Conservation (phyloP, 176 grass and related monocot species). For the Thinopyrum elongatum region DNA sequence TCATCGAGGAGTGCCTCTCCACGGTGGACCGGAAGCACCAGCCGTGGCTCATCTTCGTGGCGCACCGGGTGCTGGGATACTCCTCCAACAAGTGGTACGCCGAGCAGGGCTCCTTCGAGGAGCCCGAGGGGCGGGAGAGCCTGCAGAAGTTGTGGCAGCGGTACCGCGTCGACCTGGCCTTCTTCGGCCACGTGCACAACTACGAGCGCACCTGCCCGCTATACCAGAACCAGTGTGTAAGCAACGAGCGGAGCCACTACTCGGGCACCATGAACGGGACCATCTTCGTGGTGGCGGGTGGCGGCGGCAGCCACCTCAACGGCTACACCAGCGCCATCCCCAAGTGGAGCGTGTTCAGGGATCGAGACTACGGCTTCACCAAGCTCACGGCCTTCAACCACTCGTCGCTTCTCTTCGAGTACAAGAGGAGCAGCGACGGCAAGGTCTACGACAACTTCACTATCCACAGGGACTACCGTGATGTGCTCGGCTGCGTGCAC, state of each 20-base stretch:
- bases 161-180: constrained; percentile 75
- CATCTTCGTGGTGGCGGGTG: constrained; percentile 71
- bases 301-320: constrained; percentile 60
- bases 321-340: constrained; percentile 48
- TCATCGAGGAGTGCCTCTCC: constrained; percentile 76
- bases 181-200: constrained; percentile 83
- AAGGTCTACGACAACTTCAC: no score
- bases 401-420: no score
- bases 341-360: constrained; percentile 73
- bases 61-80: constrained; percentile 85
- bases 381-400: no score
- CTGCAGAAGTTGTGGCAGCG: constrained; percentile 81
- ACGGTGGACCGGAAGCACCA: constrained; percentile 89
- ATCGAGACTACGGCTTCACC: not conserved
- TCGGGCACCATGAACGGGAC: constrained; percentile 79
- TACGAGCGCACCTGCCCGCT: constrained; percentile 83
- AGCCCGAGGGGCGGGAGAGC: constrained; percentile 79
- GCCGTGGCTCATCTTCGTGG: constrained; percentile 77
- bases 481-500: no score
- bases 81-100: constrained; percentile 67
- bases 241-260: constrained; percentile 40
- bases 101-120: constrained; percentile 57
- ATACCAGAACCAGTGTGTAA: constrained; percentile 79
- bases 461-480: no score
- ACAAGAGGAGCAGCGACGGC: no score